Conservation (phyloP, 169 alveolate species). For the Perkinsus chesapeaki region DNA sequence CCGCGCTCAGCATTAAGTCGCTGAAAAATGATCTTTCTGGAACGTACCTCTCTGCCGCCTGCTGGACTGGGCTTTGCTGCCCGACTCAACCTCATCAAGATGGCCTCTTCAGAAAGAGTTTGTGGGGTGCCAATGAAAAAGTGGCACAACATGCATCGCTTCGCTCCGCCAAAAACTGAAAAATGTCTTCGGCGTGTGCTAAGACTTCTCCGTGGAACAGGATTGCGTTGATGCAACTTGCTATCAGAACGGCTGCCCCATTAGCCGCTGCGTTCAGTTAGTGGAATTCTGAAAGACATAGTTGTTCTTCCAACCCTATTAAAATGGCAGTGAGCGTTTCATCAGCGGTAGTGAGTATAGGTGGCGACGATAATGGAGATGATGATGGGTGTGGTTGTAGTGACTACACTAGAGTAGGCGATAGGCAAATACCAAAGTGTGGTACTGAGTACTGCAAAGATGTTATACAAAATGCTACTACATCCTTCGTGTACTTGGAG, state of each 20-base stretch:
- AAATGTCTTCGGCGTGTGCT: too few relatives aligned
- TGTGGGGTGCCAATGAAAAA: neutral
- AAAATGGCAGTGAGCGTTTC: neutral
- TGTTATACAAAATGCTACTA: neutral
- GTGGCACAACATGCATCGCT: neutral
- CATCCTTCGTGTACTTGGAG: neutral
- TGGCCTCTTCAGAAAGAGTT: too few relatives aligned
- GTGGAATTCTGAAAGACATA: too few relatives aligned
- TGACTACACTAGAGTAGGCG: neutral
- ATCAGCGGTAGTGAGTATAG: neutral
- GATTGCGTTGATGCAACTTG: neutral
- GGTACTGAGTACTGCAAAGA: neutral
- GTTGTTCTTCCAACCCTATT: neutral
- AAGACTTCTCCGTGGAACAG: too few relatives aligned
- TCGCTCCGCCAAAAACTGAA: neutral
- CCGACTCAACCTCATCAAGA: too few relatives aligned
- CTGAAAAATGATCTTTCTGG: too few relatives aligned
- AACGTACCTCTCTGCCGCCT: too few relatives aligned
- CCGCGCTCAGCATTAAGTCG: too few relatives aligned
- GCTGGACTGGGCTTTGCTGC: too few relatives aligned
- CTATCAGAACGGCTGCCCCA: neutral
- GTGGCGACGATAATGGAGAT: neutral
- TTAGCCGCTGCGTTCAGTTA: neutral
- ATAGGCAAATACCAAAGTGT: neutral
- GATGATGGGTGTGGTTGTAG: neutral